Conservation (phyloP, 2,329 filamentous ascomycete genomes). For the Xylariaceae sp. region DNA sequence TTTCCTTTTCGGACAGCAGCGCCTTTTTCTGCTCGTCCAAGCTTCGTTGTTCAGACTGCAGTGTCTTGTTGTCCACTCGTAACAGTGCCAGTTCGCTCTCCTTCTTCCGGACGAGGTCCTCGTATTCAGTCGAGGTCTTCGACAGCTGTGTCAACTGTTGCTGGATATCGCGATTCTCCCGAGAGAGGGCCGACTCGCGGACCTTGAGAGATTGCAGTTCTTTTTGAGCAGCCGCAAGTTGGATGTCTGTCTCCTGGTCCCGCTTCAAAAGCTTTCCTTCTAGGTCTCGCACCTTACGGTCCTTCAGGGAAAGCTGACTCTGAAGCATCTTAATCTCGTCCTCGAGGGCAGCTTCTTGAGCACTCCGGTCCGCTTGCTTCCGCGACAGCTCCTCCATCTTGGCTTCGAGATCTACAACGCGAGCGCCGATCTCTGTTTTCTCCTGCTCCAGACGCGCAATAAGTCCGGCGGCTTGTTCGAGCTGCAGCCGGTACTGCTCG, state of each 20-base stretch:
- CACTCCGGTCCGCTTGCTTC: slow-evolving; percentile 66
- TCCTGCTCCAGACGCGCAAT: slow-evolving; percentile 83
- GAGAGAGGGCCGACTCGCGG: slow-evolving; percentile 68
- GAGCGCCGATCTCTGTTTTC: slow-evolving; percentile 67
- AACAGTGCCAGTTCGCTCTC: slow-evolving; percentile 87
- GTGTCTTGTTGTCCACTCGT: slow-evolving; percentile 76
- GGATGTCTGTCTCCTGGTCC: slow-evolving; percentile 85
- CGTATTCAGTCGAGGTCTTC: slow-evolving; percentile 87
- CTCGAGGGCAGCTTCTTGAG: slow-evolving; percentile 68
- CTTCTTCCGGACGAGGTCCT: slow-evolving; percentile 87
- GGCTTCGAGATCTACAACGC: slow-evolving; percentile 63
- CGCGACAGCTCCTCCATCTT: slow-evolving; percentile 66
- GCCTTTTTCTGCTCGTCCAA: slow-evolving; percentile 74
- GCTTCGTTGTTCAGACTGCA: slow-evolving; percentile 70
- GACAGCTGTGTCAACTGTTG: slow-evolving; percentile 83
- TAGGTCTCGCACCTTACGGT: slow-evolving; percentile 81
- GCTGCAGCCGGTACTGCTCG: slow-evolving; percentile 69
- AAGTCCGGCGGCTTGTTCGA: slow-evolving; percentile 86
- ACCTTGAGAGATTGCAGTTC: slow-evolving; percentile 70
- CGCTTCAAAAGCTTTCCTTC: slow-evolving; percentile 77
- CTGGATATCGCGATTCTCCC: slow-evolving; percentile 77
- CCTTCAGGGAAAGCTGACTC: slow-evolving; percentile 83
- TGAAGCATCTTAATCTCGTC: slow-evolving; percentile 88
- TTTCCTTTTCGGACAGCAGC: slow-evolving; percentile 71
- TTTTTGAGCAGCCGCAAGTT: slow-evolving; percentile 70